Conservation (phyloP, 192 early-diverging fungal genomes). For the Ambispora gerdemannii region DNA sequence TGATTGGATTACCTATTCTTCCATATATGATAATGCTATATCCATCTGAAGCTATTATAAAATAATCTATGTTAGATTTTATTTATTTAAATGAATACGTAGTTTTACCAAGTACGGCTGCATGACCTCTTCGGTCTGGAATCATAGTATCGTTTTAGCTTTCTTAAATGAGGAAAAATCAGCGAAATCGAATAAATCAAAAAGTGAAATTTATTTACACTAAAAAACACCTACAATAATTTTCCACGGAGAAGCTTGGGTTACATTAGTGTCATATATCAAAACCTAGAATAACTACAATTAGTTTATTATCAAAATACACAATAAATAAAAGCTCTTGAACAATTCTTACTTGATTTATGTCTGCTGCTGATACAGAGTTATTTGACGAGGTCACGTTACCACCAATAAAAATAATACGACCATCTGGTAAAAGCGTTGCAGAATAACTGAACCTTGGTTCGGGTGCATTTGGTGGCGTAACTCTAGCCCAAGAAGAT, state of each 20-base stretch:
- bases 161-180: background rate
- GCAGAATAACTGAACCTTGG: background rate
- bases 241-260: background rate
- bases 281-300: background rate
- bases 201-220: background rate
- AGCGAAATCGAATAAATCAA: background rate
- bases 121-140: background rate
- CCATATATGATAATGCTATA: background rate
- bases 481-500: background rate
- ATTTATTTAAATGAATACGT: background rate
- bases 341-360: background rate
- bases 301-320: background rate
- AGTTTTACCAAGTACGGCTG: background rate
- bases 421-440: background rate
- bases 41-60: background rate
- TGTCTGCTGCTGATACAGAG: background rate
- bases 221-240: background rate
- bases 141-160: background rate
- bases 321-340: background rate
- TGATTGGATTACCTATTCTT: background rate
- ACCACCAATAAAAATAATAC: background rate
- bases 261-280: background rate
- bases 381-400: no score
- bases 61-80: background rate
- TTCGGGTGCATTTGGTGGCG: background rate